Conservation (phyloP, 352 stramenopile genomes). For the Paralagenidium karlingii region DNA sequence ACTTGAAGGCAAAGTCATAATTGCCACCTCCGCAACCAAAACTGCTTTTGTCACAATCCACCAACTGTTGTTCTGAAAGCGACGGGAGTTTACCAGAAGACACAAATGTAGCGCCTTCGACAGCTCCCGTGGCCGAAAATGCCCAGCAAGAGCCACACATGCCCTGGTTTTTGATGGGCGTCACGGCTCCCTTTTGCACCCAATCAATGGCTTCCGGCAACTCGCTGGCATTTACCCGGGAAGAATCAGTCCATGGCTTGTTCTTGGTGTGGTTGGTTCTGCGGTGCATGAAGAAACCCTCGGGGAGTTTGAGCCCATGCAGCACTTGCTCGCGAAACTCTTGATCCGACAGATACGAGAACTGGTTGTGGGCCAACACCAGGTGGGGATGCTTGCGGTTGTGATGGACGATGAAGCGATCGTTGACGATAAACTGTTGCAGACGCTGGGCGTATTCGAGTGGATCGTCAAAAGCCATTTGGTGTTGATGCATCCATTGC, state of each 20-base stretch:
- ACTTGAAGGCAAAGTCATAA: slow-evolving; percentile 19
- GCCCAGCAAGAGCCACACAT: slow-evolving; percentile 95
- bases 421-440: background rate
- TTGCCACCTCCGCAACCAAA: slow-evolving; percentile 19
- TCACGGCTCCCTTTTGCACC: slow-evolving; percentile 65
- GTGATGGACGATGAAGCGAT: slow-evolving; percentile 36
- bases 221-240: slow-evolving; percentile 5
- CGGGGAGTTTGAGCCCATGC: slow-evolving; percentile 32
- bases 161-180: slow-evolving; percentile 90
- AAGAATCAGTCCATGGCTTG: too few relatives aligned
- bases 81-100: slow-evolving; percentile 24
- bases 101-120: slow-evolving; percentile 18
- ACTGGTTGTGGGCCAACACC: slow-evolving; percentile 87
- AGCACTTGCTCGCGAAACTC: slow-evolving; percentile 86
- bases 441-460: background rate
- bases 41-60: slow-evolving; percentile 33
- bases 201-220: slow-evolving; percentile 40
- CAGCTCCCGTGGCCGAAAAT: slow-evolving; percentile 60
- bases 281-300: slow-evolving; percentile 54
- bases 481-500: too few relatives aligned
- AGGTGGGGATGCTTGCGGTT: slow-evolving; percentile 54
- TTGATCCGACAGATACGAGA: slow-evolving; percentile 89
- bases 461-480: too few relatives aligned
- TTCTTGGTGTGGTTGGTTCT: slow-evolving; percentile 9
- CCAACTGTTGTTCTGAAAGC: slow-evolving; percentile 35